Evolutionary conservation across 164 flowering plant species (phyloP), one percentile per base, ranked within the genome.

Genomic region (Vitis labrusca): DNA sequence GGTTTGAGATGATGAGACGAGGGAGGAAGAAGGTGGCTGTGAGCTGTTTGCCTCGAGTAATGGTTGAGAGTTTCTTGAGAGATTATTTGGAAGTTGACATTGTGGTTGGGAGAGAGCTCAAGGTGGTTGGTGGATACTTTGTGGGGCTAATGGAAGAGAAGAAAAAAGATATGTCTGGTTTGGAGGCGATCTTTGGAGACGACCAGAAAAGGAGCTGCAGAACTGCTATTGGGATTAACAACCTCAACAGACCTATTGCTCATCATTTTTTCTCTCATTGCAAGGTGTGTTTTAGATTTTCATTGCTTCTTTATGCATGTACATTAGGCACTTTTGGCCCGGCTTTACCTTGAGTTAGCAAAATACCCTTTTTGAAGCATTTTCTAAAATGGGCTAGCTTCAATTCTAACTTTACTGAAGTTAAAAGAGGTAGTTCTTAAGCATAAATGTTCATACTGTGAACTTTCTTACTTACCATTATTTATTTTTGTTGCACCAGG

Each of bases 11-110:
- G 67, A 2, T 85, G 76, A 79, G 57, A 51, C 75, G 64, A 54
- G 76, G 67, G 13, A 67, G 72, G 69, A 77, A 57, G 59, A 82
- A 51, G 23, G 73, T 83, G 47, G 89, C 54, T 10, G 77, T 82
- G 27, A 85, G 76, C 59, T 19, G 65, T 44, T 54, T 84, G 65
- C 87, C 87, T 13, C 58, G n/a, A 8, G 79, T 84, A 0, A 85
- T 85, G 87, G 69, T 85, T 2, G 85, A 85, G 63, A 60, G 82
- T 13, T 84, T 84, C 77, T 72, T 85, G 68, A 82, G 61, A 59
- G 89, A 85, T 16, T 85, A 85, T 61, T 47, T 85, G 63, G 79
- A 71, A 37, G 61, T 84, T 50, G 85, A 84, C 10, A 13, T 5
- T 37, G 85, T 84, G 0, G 71, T 78, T 48, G 87, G 85, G 60